These are phyloP conservation scores for Aspergillus cavernicola DNA, from an alignment of 495 filamentous ascomycete species.

Conservation along the genomic window DNA sequence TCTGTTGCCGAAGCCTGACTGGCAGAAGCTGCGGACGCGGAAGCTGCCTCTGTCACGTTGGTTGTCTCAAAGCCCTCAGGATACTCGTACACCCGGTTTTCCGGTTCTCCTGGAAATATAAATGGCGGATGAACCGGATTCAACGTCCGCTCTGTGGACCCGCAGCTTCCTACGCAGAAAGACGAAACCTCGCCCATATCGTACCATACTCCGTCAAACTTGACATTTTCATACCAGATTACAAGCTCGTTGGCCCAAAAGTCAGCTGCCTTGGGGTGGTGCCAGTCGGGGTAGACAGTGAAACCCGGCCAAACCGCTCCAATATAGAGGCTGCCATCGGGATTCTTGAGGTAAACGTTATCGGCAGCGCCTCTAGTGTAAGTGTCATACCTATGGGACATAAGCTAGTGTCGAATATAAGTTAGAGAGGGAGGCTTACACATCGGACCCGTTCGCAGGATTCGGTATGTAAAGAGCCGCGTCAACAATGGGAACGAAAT, in stretches of 20 bases:
- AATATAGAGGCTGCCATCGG: constrained; percentile 58
- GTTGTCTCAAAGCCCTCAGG: constrained; percentile 70
- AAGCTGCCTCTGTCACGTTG: constrained; percentile 65
- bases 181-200: constrained; percentile 68
- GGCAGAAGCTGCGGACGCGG: constrained; percentile 50
- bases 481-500: constrained; percentile 84
- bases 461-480: constrained; percentile 76
- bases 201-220: constrained; percentile 60
- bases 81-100: constrained; percentile 57
- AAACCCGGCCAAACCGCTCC: constrained; percentile 64
- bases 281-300: constrained; percentile 64
- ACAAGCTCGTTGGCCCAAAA: constrained; percentile 74
- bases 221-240: constrained; percentile 55
- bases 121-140: constrained; percentile 72
- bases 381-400: constrained; percentile 49
- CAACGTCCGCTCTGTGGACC: constrained; percentile 60
- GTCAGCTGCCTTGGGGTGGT: constrained; percentile 49
- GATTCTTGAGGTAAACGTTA: constrained; percentile 61
- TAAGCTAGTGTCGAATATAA: neutral
- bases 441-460: constrained; percentile 65
- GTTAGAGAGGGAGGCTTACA: constrained; percentile 30
- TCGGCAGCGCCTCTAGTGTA: constrained; percentile 64
- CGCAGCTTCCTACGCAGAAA: constrained; percentile 79
- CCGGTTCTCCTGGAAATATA: constrained; percentile 59
- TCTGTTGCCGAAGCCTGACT: constrained; percentile 47